Evolutionary conservation across 257 asterid genomes (phyloP), one percentile per base, ranked within the genome.

Genomic region (Thymus quinquecostatus): DNA sequence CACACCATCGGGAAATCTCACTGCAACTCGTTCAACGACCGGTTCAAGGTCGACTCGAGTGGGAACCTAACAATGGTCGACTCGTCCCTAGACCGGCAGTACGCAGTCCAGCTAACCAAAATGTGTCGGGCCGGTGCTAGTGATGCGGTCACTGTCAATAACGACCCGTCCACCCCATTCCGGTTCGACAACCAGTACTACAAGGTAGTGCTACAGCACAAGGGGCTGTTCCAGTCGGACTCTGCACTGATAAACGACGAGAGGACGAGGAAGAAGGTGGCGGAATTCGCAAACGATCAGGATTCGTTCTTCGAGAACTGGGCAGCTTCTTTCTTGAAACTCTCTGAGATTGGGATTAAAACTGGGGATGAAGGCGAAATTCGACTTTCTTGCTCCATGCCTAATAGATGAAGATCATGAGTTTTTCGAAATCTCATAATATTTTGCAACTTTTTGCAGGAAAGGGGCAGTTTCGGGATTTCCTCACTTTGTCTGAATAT

Each of bases 1-100:
- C 96, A 87, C 83, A 85, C 97, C 1, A 91, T 91, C 29, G 97
- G 97, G 70, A 72, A 80, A 55, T 90, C 96, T 0, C 96, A 91
- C 69, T 91, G 96, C 86, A 84, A 66, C 77, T 81, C 92, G 13
- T 91, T 91, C 75, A 87, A 80, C 66, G 89, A 84, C 63, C 82
- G 92, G 13, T 89, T 85, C 83, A 79, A 76, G 33, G 53, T 82
- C 55, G 94, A 84, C 79, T 28, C 87, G 1, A 77, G 62, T 3
- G 96, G 97, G 36, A 89, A 82, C 38, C 45, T 91, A 2, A 84
- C 88, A 1, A 30, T 73, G 38, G 36, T 87, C 2, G 97, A 91
- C 56, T 21, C 87, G 10, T 81, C 96, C 1, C 72, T 89, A 1
- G 89, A 89, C 77, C 69, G 58, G 68, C 72, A 72, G 54, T 91